A percentile compares a stretch with the other conserved stretches of the same genome.
Evolutionary conservation across 495 filamentous ascomycete genomes (phyloP).

Genomic region (Hypoxylon rickii): DNA sequence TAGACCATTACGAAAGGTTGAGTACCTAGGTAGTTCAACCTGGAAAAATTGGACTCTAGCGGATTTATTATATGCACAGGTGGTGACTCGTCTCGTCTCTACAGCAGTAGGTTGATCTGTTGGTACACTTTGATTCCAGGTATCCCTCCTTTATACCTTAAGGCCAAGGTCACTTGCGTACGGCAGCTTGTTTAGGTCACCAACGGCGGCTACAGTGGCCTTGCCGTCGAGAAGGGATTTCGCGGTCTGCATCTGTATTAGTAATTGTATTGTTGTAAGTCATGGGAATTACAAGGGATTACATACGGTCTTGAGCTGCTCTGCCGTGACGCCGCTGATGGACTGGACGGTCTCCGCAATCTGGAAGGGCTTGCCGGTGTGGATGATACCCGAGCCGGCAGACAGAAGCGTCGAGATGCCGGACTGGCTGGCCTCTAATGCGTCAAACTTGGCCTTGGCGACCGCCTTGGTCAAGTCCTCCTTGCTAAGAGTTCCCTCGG

Average conservation of each 20-base stretch:
- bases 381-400: slow-evolving; percentile 63
- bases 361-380: slow-evolving; percentile 82
- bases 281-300: not conserved
- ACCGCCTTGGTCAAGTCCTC: slow-evolving; percentile 91
- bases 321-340: slow-evolving; percentile 77
- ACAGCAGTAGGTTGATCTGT: slow-evolving; percentile 47
- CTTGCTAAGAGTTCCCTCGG: slow-evolving; percentile 70
- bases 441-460: slow-evolving; percentile 91
- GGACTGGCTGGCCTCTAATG: slow-evolving; percentile 81
- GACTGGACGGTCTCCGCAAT: slow-evolving; percentile 79
- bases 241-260: slow-evolving; percentile 63
- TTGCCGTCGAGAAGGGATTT: slow-evolving; percentile 84
- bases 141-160: slow-evolving; percentile 71
- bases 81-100: slow-evolving; percentile 47
- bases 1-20: not conserved
- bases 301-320: slow-evolving; percentile 86
- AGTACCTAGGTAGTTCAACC: slow-evolving; percentile 17
- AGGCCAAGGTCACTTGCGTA: slow-evolving; percentile 93
- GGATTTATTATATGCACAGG: slow-evolving; percentile 57
- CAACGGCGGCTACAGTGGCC: slow-evolving; percentile 83
- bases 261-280: slow-evolving; percentile 4
- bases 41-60: slow-evolving; percentile 41
- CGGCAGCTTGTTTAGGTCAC: slow-evolving; percentile 85
- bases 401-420: slow-evolving; percentile 57
- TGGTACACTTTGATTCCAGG: slow-evolving; percentile 53